Percentiles rank a stretch among this genome's conserved stretches.
phyloP scores from a whole-genome alignment of 306 rosid species.

The Heteromeles arbutifolia region DNA sequence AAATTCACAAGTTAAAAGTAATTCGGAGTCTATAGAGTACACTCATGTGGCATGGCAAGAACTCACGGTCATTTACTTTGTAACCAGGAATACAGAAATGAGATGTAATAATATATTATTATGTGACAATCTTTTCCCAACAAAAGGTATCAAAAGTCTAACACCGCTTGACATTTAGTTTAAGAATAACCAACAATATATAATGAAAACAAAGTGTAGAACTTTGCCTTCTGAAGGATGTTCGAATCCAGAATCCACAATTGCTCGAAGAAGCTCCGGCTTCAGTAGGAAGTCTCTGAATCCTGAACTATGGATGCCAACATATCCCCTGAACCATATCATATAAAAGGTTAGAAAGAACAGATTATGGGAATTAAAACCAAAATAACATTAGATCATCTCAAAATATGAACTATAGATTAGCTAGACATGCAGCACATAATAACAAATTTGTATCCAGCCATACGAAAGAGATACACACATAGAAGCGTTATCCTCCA shows the following conservation, averaged over 20 bases:
- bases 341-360: background rate
- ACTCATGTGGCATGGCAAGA: background rate
- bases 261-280: slow-evolving; percentile 78
- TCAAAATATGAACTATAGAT: background rate
- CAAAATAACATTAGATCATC: background rate
- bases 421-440: background rate
- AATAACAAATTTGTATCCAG: background rate
- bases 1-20: background rate
- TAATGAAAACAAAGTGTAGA: background rate
- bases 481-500: background rate
- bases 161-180: background rate
- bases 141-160: background rate
- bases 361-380: background rate
- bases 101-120: background rate
- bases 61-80: background rate
- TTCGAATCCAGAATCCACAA: slow-evolving; percentile 77
- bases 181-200: background rate
- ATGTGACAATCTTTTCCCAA: background rate
- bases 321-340: slow-evolving; percentile 57
- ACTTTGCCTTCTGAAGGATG: slow-evolving; percentile 83
- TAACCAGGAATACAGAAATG: background rate
- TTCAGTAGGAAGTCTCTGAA: slow-evolving; percentile 76
- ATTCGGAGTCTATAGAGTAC: background rate
- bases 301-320: slow-evolving; percentile 80
- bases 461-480: background rate